phyloP scores from a whole-genome alignment of 2,329 filamentous ascomycete genomes.

The Rhinocladiella similis region DNA sequence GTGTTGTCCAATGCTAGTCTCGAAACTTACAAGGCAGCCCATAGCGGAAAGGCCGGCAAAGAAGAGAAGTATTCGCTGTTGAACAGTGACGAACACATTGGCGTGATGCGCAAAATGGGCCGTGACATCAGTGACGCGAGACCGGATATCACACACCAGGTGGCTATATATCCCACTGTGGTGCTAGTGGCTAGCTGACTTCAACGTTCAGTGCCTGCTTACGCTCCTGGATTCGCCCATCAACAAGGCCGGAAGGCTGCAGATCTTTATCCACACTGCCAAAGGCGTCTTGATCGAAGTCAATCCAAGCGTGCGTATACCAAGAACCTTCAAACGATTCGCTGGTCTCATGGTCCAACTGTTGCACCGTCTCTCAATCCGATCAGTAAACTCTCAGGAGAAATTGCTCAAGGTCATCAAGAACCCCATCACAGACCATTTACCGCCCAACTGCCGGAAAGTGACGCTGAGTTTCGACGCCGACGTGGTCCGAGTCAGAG shows the following conservation, averaged over 20 bases:
- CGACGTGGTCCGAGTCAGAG: slow-evolving; percentile 78
- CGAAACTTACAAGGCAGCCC: slow-evolving; percentile 92
- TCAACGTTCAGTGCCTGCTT: slow-evolving; percentile 73
- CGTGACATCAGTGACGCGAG: slow-evolving; percentile 96
- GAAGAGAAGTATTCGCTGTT: slow-evolving; percentile 97
- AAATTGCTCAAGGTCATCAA: slow-evolving; percentile 97
- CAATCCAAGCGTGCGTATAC: slow-evolving; percentile 95
- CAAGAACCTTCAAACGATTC: slow-evolving; percentile 97
- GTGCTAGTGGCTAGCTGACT: slow-evolving; percentile 27
- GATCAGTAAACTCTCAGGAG: slow-evolving; percentile 94
- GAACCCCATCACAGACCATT: slow-evolving; percentile 95
- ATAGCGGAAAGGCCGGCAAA: slow-evolving; percentile 65
- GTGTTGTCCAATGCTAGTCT: slow-evolving; percentile 96
- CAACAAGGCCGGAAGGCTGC: slow-evolving; percentile 96
- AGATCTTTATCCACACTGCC: slow-evolving; percentile 98
- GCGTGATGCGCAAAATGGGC: slow-evolving; percentile 99
- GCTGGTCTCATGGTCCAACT: slow-evolving; percentile 98
- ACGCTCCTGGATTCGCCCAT: slow-evolving; percentile 96
- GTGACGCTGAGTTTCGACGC: slow-evolving; percentile 95
- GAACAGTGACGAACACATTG: slow-evolving; percentile 99
- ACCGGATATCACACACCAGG: slow-evolving; percentile 98
- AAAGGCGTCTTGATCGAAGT: slow-evolving; percentile 98
- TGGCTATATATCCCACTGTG: slow-evolving; percentile 44
- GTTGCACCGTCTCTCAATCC: slow-evolving; percentile 90
- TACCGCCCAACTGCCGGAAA: slow-evolving; percentile 96